A percentile compares a stretch with the other conserved stretches of the same genome.
Evolutionary conservation across 306 rosid species (phyloP).

Genomic region (Albizia julibrissin): DNA sequence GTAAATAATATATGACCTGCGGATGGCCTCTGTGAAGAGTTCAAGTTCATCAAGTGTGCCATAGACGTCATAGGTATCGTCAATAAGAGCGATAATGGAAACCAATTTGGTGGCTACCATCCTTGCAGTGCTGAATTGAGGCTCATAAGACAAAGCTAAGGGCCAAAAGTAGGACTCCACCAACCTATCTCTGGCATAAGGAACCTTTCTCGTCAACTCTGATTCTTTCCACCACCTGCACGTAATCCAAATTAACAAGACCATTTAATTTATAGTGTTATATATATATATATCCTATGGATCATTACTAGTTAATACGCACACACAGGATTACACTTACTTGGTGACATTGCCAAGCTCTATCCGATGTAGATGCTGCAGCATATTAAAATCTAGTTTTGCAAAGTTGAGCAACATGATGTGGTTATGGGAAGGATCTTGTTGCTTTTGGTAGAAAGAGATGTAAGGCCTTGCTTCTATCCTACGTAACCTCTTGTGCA

Average conservation of each 20-base stretch:
- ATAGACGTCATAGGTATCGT: constrained; percentile 42
- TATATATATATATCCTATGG: neutral
- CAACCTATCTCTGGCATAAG: constrained; percentile 37
- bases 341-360: neutral
- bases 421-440: neutral
- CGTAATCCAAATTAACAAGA: neutral
- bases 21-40: constrained; percentile 4
- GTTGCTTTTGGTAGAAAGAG: neutral
- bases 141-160: constrained; percentile 22
- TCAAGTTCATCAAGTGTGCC: constrained; percentile 35
- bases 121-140: constrained; percentile 25
- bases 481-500: neutral
- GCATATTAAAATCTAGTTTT: neutral
- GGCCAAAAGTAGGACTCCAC: constrained; percentile 34
- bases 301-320: neutral
- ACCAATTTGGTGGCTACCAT: constrained; percentile 19
- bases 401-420: neutral
- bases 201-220: neutral
- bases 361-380: neutral
- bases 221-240: constrained; percentile 44
- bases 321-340: neutral
- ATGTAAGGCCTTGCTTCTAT: neutral
- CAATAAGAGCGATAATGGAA: neutral
- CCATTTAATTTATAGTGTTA: neutral
- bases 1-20: neutral